Evolutionary conservation across 352 stramenopile species (phyloP), one percentile per base, ranked within the genome.

Genomic region (Globisporangium megalacanthum): DNA sequence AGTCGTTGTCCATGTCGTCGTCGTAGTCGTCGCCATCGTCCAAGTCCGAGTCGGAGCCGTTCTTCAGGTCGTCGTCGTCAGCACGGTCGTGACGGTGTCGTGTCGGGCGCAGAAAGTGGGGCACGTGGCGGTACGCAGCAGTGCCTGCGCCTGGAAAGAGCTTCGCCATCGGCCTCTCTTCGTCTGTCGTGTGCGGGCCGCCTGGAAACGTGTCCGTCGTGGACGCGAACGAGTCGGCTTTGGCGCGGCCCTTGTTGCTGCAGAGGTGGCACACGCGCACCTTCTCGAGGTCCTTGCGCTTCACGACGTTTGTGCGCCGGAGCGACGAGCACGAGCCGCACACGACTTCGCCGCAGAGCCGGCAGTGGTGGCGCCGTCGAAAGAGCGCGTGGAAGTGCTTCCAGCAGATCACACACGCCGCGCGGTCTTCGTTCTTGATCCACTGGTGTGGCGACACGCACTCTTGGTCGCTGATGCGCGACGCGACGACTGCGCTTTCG

Each of bases 221-320:
- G 19, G 65, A 71, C 0, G 54, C 61, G 15, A 66, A 69, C 15
- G 73, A 70, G 19, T 64, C 64, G 17, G 62, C 66, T 41, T 71
- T 72, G 11, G 66, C 53, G 19, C 74, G 68, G 29, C 69, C 64
- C 15, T 79, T 73, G 56, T 85, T 83, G 55, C 75, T 79, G 58
- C 79, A 90, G 5, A 82, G 59, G 36, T 88, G 77, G 64, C 79
- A 90, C n/a, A 88, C 72, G 13, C 77, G 77, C 10, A 83, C 79
- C 54, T 82, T 83, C 48, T 79, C 60, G 3, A 78, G 56, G 13
- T 73, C 65, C 36, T 73, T 73, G 17, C 65, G 70, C 49, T 60
- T 66, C 15, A 65, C 58, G 4, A 68, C 59, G 19, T 71, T 75
- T 3, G 73, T 81, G 15, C 54, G 70, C 5, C 73, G 76, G 33